phyloP scores from a whole-genome alignment of 2,329 filamentous ascomycete species.

The Fusarium aywerte region DNA sequence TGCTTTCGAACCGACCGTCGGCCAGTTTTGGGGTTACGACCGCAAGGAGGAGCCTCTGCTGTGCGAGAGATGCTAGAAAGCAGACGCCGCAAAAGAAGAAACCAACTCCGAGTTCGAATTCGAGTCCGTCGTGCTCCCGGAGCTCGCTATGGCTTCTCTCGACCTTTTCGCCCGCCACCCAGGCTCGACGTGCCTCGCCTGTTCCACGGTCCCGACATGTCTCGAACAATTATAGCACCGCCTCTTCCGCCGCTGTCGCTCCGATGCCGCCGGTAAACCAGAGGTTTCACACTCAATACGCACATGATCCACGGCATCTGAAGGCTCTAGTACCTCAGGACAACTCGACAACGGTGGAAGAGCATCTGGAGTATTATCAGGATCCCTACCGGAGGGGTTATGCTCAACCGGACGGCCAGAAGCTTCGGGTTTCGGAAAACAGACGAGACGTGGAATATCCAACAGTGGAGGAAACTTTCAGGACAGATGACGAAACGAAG shows the following conservation, averaged over 20 bases:
- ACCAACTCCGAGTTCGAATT: conserved; percentile 5
- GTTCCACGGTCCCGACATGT: conserved; percentile 35
- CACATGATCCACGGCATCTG: conserved; percentile 56
- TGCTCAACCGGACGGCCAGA: conserved; percentile 61
- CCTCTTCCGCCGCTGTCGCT: conserved; percentile 38
- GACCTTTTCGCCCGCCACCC: conserved; percentile 51
- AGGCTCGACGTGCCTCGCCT: conserved; percentile 33
- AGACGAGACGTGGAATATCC: conserved; percentile 61
- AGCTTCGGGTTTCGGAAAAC: conserved; percentile 62
- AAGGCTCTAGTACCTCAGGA: conserved; percentile 64
- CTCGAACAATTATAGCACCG: conserved; percentile 44
- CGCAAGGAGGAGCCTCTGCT: conserved; percentile 45
- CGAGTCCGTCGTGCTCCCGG: conserved; percentile 45
- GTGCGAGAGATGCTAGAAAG: conserved; percentile 30
- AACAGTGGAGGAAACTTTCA: conserved; percentile 54
- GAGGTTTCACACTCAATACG: conserved; percentile 10
- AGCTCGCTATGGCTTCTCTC: conserved; percentile 56
- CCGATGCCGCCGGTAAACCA: conserved; percentile 23
- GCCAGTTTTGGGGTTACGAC: conserved; percentile 43
- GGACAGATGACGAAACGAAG: conserved; percentile 51
- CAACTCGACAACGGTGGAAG: conserved; percentile 60
- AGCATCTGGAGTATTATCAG: conserved; percentile 62
- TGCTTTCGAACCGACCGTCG: conserved; percentile 60
- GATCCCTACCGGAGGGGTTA: conserved; percentile 67
- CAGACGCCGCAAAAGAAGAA: conserved; percentile 21